A percentile compares a stretch with the other conserved stretches of the same genome.
These are phyloP conservation scores for Alloascoidea africana DNA, from an alignment of 805 yeast species.

Conservation along the genomic window DNA sequence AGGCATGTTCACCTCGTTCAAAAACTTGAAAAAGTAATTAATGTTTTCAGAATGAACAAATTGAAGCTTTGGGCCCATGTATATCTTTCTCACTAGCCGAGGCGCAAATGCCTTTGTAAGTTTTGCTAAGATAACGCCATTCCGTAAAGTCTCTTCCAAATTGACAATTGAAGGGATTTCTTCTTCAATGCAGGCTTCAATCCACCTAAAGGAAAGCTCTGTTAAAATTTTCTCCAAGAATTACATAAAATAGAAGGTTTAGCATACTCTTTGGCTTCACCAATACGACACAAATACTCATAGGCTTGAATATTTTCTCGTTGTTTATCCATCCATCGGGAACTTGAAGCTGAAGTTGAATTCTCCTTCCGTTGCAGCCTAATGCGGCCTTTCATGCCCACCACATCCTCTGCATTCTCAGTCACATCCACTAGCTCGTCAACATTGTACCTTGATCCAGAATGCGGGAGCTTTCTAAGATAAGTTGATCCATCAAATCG, in stretches of 20 bases:
- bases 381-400: neutral
- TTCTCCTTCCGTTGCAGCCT: neutral
- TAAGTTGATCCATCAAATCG: neutral
- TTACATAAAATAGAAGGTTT: no score
- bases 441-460: neutral
- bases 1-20: conserved; percentile 58
- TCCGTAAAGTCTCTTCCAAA: conserved; percentile 52
- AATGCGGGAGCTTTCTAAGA: neutral
- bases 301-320: conserved; percentile 36
- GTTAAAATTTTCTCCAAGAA: no score
- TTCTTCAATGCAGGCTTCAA: conserved; percentile 46
- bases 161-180: conserved; percentile 40
- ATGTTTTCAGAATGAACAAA: conserved; percentile 91
- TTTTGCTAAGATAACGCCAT: conserved; percentile 79
- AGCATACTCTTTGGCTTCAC: conserved; percentile 49
- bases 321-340: conserved; percentile 24
- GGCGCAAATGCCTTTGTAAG: conserved; percentile 63
- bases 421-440: conserved; percentile 1
- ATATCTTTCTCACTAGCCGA: conserved; percentile 34
- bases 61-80: conserved; percentile 49
- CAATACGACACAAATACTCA: conserved; percentile 68
- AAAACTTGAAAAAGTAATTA: conserved; percentile 45
- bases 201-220: conserved; percentile 47
- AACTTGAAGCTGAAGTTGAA: neutral
- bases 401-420: neutral